Evolutionary conservation across 2,329 filamentous ascomycete genomes (phyloP), one percentile per base, ranked within the genome.

Genomic region (Penicillium paneum): DNA sequence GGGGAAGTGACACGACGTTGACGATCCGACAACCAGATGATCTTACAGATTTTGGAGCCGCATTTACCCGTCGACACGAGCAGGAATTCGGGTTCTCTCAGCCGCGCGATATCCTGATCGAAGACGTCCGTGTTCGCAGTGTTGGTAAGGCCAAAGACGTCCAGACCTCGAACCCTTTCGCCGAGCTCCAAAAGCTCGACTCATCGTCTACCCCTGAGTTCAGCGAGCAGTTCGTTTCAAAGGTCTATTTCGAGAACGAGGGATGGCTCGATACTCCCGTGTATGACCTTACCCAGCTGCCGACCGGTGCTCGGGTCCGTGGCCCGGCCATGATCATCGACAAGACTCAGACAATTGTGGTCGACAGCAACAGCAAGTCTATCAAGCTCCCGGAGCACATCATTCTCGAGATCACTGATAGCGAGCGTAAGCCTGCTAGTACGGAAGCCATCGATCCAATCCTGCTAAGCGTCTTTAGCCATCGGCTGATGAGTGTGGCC

Each of bases 401-500:
- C 2, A 81, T 96, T 6, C 90, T 96, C 67, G 90, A 94, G 15
- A 19, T 34, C 60, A 11, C 32, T 4, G 44, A 26, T 8, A 38
- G n/a, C 3, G 31, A n/a, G 38, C 21, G 21, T 3, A 35, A 24
- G 13, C 15, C 44, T 8, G 24, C 26, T 6, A 50, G 21, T 31
- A 19, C 34, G 3, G 40, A 42, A 3, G 82, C 85, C 51, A 83
- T 89, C 0, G 87, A 91, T 66, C 89, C 89, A 0, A 88, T 91
- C 60, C 81, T 89, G 75, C 80, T 92, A 2, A 87, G 83, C 64
- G 88, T 92, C 54, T 91, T 92, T 60, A 87, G 86, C 1, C 88
- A 93, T 68, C 81, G 89, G 8, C 92, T 92, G 72, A 91, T 91
- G 88, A 85, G 86, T 11, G 91, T 92, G 62, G 89, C 89, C 2